Base-by-base conservation (phyloP, 2,329 filamentous ascomycete genomes). In the Basipetospora chlamydospora region DNA sequence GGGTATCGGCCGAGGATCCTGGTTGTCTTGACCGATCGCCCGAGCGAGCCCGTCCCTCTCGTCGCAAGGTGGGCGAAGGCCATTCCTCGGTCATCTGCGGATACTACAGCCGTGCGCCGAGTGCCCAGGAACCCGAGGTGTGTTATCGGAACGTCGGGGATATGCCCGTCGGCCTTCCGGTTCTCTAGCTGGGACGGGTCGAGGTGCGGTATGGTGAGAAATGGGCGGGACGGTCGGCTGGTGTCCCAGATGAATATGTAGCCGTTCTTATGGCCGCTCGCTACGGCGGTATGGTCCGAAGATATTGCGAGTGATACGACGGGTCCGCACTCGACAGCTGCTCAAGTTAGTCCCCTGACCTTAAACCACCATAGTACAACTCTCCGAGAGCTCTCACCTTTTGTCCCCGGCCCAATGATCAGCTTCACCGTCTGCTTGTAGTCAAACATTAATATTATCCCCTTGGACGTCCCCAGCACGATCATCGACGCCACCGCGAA, bases 211-310 rank as follows among this genome's bases (percentile, higher is more conserved):
- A 98, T 87, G 35, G 84, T 77, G 22, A 98, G 68, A 54, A 98
- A 98, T 0, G 88, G 90, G 22, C 82, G 73, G 3, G 85, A 76
- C n/a, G 81, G 72, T 39, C 81, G 73, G 28, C 73, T 72, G 10
- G 88, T 80, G 54, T 98, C 92, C 92, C 92, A 98, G 0, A 88
- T 98, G 51, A 95, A 96, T 37, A 98, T 94, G 51, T 77, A 78
- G 3, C 90, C 92, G 47, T 80, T 84, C 1, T 77, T 78, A 67
- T 98, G 88, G 3, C 90, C 90, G 26, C 79, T 84, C 23, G 85
- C 90, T 44, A 98, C 70, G 1, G 88, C 94, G 2, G 83, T 81
- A 55, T 96, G 86, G 51, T 98, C 90, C 13, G 88, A 87, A 20
- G 90, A 94, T 40, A 96, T 76, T 5, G 90, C 85, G 40, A 98